Evolutionary conservation across 176 grass and related monocot genomes (phyloP).

Genomic region (Bonia amplexicaulis): DNA sequence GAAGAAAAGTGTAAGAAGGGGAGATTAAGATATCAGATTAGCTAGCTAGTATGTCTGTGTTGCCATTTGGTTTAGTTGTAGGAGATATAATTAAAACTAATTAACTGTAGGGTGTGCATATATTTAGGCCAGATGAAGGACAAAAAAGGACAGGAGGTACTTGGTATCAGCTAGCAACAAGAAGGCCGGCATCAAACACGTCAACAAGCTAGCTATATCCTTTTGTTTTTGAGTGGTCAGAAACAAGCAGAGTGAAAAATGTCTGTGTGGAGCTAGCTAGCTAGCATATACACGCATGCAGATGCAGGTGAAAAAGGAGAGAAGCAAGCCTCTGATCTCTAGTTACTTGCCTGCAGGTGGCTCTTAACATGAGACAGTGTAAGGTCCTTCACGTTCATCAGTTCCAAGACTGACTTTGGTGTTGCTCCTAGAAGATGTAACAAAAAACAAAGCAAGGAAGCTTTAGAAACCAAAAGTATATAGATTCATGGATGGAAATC

Average conservation of each 20-base stretch:
- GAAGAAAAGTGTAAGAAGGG: background rate
- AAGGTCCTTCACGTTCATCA: slow-evolving; percentile 99
- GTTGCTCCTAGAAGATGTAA: slow-evolving; percentile 69
- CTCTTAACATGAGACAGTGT: slow-evolving; percentile 98
- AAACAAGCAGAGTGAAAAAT: background rate
- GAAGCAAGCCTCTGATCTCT: background rate
- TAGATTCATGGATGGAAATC: background rate
- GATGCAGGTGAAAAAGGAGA: slow-evolving; percentile 9
- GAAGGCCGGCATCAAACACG: slow-evolving; percentile 4
- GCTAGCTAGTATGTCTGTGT: background rate
- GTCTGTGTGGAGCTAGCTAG: background rate
- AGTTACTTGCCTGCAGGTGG: slow-evolving; percentile 75
- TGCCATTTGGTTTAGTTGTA: slow-evolving; percentile 15
- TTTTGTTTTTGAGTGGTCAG: slow-evolving; percentile 10
- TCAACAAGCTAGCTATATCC: background rate
- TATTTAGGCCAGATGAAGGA: background rate
- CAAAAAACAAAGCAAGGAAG: slow-evolving; percentile 8
- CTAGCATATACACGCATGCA: background rate
- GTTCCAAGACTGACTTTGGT: slow-evolving; percentile 95
- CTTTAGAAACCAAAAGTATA: background rate
- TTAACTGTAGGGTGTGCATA: background rate
- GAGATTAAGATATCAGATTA: background rate
- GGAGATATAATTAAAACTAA: background rate
- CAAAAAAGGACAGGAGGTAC: slow-evolving; percentile 20
- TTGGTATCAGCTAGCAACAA: slow-evolving; percentile 13